Base-by-base conservation (phyloP, 2,329 filamentous ascomycete species). In the Fusarium irregulare region DNA sequence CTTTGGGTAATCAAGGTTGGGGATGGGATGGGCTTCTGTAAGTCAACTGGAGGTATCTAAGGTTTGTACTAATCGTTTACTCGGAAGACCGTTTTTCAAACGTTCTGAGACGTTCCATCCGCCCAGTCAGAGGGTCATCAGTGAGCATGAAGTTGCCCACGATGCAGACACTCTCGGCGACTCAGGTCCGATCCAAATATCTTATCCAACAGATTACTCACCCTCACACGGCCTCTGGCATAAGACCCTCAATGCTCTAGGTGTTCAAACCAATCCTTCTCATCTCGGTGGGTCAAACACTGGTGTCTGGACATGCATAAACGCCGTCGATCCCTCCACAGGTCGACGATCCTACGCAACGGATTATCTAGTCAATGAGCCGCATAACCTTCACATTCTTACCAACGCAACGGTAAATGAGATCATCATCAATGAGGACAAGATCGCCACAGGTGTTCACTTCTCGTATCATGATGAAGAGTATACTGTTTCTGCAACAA, bases 1-100 rank as follows among this genome's bases (percentile, higher is more conserved):
- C 80, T 30, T 76, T 91, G 12, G 88, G 88, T 1, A 90, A 90
- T 68, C 59, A 69, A 2, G 88, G 87, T 3, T 91, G 88, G 88
- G 80, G 82, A 2, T 90, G 86, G 86, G 78, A 86, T 14, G 65
- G 71, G 4, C 66, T 81, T 5, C 34, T 80, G 78, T 80, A 51
- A 77, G 78, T 75, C 12, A 14, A 28, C 11, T 13, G 28, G 6
- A 28, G 11, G 28, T 28, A 13, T 13, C 28, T 28, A 28, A 28
- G 28, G 28, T 28, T 28, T 13, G 2, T 28, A 13, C 28, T 28
- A 28, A 28, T 28, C 12, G 6, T 1, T 3, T 28, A 7, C 27
- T 28, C 11, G 11, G 20, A 32, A 32, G 30, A 16, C 84, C 83
- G 0, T 87, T 80, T 69, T 86, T 86, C 74, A 84, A 84, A 60